phyloP scores from a whole-genome alignment of 257 asterid species.

The Marsdenia floribunda region DNA sequence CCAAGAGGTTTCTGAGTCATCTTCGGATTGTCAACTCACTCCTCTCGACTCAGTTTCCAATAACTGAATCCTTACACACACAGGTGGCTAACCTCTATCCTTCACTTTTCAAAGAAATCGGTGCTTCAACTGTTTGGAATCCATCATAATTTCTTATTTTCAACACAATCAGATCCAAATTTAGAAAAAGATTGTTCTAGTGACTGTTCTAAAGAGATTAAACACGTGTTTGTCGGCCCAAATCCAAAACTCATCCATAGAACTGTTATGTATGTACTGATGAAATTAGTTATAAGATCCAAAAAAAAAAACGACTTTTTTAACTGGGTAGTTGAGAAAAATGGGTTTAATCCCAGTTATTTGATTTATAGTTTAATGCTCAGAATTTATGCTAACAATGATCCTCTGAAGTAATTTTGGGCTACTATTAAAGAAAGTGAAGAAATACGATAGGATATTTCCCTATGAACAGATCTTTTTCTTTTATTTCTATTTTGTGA shows the following conservation, averaged over 20 bases:
- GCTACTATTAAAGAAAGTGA: slow-evolving; percentile 54
- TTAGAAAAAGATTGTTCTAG: slow-evolving; percentile 47
- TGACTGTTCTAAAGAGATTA: slow-evolving; percentile 49
- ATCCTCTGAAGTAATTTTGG: slow-evolving; percentile 71
- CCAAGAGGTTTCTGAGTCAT: slow-evolving; percentile 39
- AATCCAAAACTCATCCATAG: slow-evolving; percentile 54
- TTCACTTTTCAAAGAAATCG: slow-evolving; percentile 17
- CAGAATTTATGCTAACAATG: slow-evolving; percentile 60
- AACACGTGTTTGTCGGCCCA: slow-evolving; percentile 27
- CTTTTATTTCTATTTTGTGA: no score
- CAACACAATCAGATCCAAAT: slow-evolving; percentile 42
- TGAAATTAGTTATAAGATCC: slow-evolving; percentile 71
- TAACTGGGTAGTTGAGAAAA: slow-evolving; percentile 49
- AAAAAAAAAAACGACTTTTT: slow-evolving; percentile 51
- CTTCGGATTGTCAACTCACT: slow-evolving; percentile 32
- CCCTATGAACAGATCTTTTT: no score
- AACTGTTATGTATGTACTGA: slow-evolving; percentile 56
- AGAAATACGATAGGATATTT: no score
- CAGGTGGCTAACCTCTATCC: slow-evolving; percentile 45
- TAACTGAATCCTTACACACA: slow-evolving; percentile 22
- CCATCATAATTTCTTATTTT: slow-evolving; percentile 39
- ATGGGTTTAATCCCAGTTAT: slow-evolving; percentile 72
- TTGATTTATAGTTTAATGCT: slow-evolving; percentile 67
- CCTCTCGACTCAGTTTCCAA: slow-evolving; percentile 29
- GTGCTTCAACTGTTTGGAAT: slow-evolving; percentile 12